These are phyloP conservation scores for Saraca asoca DNA, from an alignment of 331 rosid species.

Conservation along the genomic window DNA sequence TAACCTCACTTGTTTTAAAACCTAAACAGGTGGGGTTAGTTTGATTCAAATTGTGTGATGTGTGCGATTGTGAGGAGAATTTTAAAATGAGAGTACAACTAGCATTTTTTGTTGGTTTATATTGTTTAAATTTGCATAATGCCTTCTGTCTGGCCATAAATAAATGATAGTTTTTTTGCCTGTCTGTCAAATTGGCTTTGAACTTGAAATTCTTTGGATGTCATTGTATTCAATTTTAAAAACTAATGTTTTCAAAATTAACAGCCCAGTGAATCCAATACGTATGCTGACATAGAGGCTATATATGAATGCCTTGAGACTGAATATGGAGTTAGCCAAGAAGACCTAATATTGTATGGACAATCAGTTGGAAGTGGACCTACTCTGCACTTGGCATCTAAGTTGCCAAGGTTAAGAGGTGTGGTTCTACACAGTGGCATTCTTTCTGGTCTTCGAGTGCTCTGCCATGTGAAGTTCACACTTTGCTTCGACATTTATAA, in stretches of 20 bases:
- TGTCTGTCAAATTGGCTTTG: slow-evolving; percentile 13
- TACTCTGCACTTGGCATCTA: slow-evolving; percentile 94
- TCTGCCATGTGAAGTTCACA: slow-evolving; percentile 86
- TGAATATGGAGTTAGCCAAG: slow-evolving; percentile 91
- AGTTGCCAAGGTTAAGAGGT: slow-evolving; percentile 89
- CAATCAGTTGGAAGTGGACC: slow-evolving; percentile 99
- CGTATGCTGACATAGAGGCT: slow-evolving; percentile 96
- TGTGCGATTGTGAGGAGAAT: no score
- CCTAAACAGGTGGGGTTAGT: no score
- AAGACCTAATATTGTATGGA: slow-evolving; percentile 89
- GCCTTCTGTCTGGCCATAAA: background rate
- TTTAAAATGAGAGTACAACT: no score
- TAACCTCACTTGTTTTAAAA: no score
- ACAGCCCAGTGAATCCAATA: slow-evolving; percentile 95
- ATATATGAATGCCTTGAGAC: slow-evolving; percentile 91
- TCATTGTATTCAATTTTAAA: slow-evolving; percentile 5
- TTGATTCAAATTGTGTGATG: no score
- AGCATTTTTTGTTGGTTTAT: background rate
- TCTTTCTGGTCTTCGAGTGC: slow-evolving; percentile 95
- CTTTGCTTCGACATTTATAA: slow-evolving; percentile 92
- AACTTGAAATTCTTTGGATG: slow-evolving; percentile 8
- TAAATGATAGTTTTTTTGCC: background rate
- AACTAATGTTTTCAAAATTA: slow-evolving; percentile 25
- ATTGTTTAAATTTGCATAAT: slow-evolving; percentile 2
- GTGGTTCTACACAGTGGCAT: slow-evolving; percentile 94